A percentile compares a stretch with the other conserved stretches of the same genome.
Evolutionary conservation across 495 filamentous ascomycete species (phyloP).

Genomic region (Jackrogersella minutella): DNA sequence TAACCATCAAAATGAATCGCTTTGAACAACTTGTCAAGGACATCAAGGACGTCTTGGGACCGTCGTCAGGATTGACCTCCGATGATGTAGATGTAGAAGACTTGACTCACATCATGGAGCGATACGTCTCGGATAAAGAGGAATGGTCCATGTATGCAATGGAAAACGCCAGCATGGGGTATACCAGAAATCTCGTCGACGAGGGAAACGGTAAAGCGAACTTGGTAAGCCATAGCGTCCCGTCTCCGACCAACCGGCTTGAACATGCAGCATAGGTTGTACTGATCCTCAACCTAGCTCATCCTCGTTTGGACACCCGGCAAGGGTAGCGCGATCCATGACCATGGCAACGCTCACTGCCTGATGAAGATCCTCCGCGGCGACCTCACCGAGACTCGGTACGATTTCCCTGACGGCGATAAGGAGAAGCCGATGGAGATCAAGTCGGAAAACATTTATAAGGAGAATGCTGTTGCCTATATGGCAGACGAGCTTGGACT

Average conservation of each 20-base stretch:
- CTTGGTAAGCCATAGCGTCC: slow-evolving; percentile 63
- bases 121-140: slow-evolving; percentile 68
- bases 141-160: slow-evolving; percentile 81
- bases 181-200: slow-evolving; percentile 90
- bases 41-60: slow-evolving; percentile 74
- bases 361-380: slow-evolving; percentile 77
- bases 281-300: slow-evolving; percentile 61
- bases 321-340: slow-evolving; percentile 85
- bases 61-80: slow-evolving; percentile 80
- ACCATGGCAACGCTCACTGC: slow-evolving; percentile 86
- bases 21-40: slow-evolving; percentile 79
- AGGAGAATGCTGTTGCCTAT: slow-evolving; percentile 75
- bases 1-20: slow-evolving; percentile 45
- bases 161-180: slow-evolving; percentile 67
- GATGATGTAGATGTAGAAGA: slow-evolving; percentile 77
- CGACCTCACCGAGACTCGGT: slow-evolving; percentile 78
- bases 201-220: slow-evolving; percentile 92
- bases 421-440: slow-evolving; percentile 60
- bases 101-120: slow-evolving; percentile 72
- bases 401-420: slow-evolving; percentile 71
- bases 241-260: not conserved
- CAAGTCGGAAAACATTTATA: slow-evolving; percentile 62
- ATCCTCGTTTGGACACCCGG: slow-evolving; percentile 93
- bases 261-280: not conserved
- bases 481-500: slow-evolving; percentile 88